phyloP scores from a whole-genome alignment of 139 green algal species.

The Ostreobium quekettii region DNA sequence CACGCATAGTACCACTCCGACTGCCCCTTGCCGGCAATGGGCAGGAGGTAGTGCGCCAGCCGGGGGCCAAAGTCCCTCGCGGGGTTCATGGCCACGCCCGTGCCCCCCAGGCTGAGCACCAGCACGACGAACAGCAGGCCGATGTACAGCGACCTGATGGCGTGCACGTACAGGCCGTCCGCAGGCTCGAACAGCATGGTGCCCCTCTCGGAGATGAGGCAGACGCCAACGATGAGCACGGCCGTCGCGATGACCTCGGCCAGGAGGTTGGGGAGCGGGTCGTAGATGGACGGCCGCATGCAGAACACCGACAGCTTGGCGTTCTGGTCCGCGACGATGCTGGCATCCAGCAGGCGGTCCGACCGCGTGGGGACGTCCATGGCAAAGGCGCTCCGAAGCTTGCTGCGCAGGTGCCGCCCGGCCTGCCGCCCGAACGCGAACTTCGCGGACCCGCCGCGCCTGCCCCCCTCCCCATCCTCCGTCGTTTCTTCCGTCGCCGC shows the following conservation, averaged over 20 bases:
- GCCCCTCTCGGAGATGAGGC: slow-evolving; percentile 16
- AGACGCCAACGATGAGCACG: slow-evolving; percentile 14
- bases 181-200: background rate
- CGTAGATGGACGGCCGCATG: slow-evolving; percentile 52
- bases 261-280: slow-evolving; percentile 39
- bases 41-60: slow-evolving; percentile 40
- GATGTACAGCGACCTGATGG: slow-evolving; percentile 4
- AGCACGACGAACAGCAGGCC: slow-evolving; percentile 24
- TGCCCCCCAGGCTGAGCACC: slow-evolving; percentile 30
- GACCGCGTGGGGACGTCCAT: too few relatives aligned
- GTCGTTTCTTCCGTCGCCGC: background rate
- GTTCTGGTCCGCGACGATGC: slow-evolving; percentile 51
- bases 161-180: slow-evolving; percentile 7
- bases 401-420: too few relatives aligned
- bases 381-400: too few relatives aligned
- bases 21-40: slow-evolving; percentile 42
- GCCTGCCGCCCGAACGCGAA: too few relatives aligned
- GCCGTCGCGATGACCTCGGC: slow-evolving; percentile 24
- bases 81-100: slow-evolving; percentile 41
- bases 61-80: slow-evolving; percentile 46
- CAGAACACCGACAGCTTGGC: slow-evolving; percentile 56
- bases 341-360: slow-evolving; percentile 33
- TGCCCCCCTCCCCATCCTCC: background rate
- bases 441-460: too few relatives aligned
- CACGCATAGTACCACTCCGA: slow-evolving; percentile 43